Base-by-base conservation (phyloP, 495 filamentous ascomycete genomes). In the Parachaetomium inaequale region DNA sequence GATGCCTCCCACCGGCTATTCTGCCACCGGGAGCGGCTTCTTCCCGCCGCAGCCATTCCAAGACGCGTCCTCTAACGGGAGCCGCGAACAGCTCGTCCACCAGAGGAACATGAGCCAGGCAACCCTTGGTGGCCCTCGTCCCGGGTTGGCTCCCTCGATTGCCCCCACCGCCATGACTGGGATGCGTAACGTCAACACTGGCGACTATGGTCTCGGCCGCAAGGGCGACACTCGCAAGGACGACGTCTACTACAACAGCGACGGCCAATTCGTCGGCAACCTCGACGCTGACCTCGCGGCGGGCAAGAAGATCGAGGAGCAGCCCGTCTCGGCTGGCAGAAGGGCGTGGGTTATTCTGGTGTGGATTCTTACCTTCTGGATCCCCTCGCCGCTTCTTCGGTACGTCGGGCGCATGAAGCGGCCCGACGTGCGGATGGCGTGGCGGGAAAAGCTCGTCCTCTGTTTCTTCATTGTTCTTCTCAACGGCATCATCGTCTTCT, bases 401-500 rank as follows among this genome's bases (percentile, higher is more conserved):
- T 88, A 82, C 55, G 66, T 98, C 63, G 94, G 94, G 19, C 88
- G 94, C 21, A 98, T 98, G 94, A 96, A 96, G 76, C 86, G 94
- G 45, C 94, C 94, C 2, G 94, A 98, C 75, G 90, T 98, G 45
- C 88, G 94, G 1, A 89, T 98, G 85, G 94, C 94, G 6, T 98
- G 94, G 94, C 80, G 93, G 71, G 94, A 98, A 68, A 98, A 98
- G 75, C 40, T 98, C 42, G 86, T 96, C 6, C 79, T 98, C 11
- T 83, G 91, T 28, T 75, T 88, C 34, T 61, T 96, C 60, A 98
- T 98, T 63, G 70, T 91, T 25, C 65, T 98, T 32, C 75, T 96
- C 65, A 98, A 98, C 72, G 93, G 75, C 15, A 71, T 85, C 43
- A 84, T 98, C 63, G 82, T 96, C 51, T 98, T 98, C 77, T 96